These are phyloP conservation scores for Mikania micrantha DNA, from an alignment of 129 eudicot species.

Conservation along the genomic window DNA sequence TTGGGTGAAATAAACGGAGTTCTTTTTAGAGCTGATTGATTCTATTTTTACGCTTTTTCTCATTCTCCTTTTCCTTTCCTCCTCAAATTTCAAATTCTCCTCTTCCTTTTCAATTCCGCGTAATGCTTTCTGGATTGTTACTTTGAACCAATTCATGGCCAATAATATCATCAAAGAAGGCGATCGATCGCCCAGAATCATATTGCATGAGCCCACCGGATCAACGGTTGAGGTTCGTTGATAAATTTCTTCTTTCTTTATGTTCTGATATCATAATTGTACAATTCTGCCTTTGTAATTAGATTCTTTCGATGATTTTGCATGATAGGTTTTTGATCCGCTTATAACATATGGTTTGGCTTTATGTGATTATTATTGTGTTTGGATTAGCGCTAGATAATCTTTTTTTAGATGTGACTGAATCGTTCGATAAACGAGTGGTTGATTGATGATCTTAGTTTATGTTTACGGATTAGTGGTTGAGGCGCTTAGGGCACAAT, in stretches of 20 bases:
- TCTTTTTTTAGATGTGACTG: not conserved
- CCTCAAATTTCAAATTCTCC: slow-evolving; percentile 27
- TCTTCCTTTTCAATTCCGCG: slow-evolving; percentile 5
- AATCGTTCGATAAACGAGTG: slow-evolving; percentile 3
- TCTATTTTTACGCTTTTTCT: slow-evolving; percentile 30
- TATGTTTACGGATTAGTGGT: not conserved
- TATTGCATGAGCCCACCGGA: slow-evolving; percentile 69
- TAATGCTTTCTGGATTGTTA: slow-evolving; percentile 14
- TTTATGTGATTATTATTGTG: not conserved
- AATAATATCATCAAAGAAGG: slow-evolving; percentile 40
- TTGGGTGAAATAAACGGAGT: slow-evolving; percentile 16
- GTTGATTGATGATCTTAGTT: not conserved
- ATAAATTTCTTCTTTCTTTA: not conserved
- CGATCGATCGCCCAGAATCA: slow-evolving; percentile 49
- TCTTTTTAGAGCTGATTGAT: slow-evolving; percentile 19
- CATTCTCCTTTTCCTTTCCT: not conserved
- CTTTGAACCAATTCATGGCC: slow-evolving; percentile 29
- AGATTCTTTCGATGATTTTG: not conserved
- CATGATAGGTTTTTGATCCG: slow-evolving; percentile 3
- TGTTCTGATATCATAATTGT: not conserved
- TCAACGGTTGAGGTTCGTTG: slow-evolving; percentile 72
- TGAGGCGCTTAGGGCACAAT: slow-evolving; percentile 12
- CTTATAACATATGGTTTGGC: not conserved
- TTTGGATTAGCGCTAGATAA: not conserved
- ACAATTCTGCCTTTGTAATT: not conserved